Conservation (phyloP, 148 eudicot species). For the Camellia japonica region DNA sequence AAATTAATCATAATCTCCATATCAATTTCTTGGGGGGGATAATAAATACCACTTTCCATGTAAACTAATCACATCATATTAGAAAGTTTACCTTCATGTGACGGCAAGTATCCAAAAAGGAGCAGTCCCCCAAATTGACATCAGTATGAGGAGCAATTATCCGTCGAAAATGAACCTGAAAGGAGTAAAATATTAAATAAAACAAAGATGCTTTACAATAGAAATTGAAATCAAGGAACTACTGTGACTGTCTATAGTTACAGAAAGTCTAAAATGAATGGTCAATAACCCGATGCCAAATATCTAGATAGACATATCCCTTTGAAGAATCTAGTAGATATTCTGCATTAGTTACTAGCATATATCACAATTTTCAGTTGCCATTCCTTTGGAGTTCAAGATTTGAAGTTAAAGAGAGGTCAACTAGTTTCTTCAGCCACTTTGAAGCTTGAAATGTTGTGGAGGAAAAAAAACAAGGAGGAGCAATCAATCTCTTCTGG, state of each 20-base stretch:
- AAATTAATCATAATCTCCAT: background rate
- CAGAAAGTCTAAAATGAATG: background rate
- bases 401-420: background rate
- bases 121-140: slow-evolving; percentile 89
- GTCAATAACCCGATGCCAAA: background rate
- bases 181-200: background rate
- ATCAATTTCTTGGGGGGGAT: background rate
- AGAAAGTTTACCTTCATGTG: slow-evolving; percentile 80
- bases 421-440: background rate
- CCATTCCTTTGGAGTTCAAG: background rate
- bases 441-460: background rate
- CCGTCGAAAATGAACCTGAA: slow-evolving; percentile 93
- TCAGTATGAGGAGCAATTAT: slow-evolving; percentile 94
- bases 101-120: slow-evolving; percentile 95
- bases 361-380: background rate
- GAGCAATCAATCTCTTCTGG: background rate
- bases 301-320: background rate
- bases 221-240: slow-evolving; percentile 12
- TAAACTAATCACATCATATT: background rate
- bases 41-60: background rate
- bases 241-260: background rate
- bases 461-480: background rate
- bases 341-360: background rate
- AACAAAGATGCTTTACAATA: background rate
- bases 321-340: background rate